A percentile compares a stretch with the other conserved stretches of the same genome.
phyloP scores from a whole-genome alignment of 176 grass and related monocot species.

The Eragrostis curvula region DNA sequence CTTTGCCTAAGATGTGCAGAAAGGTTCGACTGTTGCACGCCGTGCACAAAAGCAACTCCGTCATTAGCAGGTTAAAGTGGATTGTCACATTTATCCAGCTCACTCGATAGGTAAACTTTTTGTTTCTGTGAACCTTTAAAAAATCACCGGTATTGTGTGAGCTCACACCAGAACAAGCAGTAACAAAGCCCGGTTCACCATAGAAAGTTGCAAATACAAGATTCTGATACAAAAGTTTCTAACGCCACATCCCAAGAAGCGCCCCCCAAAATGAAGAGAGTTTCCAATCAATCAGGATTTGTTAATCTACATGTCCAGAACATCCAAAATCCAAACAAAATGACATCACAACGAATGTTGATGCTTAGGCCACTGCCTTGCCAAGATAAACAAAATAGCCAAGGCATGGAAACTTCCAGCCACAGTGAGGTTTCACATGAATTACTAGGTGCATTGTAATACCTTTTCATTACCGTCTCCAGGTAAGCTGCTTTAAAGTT shows the following conservation, averaged over 20 bases:
- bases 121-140: neutral
- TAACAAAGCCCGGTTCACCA: neutral
- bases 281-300: neutral
- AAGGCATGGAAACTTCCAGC: slow-evolving; percentile 28
- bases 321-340: slow-evolving; percentile 26
- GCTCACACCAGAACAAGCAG: neutral
- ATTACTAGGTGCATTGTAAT: neutral
- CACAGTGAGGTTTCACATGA: slow-evolving; percentile 24
- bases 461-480: slow-evolving; percentile 41
- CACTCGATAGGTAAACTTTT: neutral
- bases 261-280: neutral
- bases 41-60: neutral
- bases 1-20: neutral
- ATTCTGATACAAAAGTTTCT: neutral
- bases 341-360: slow-evolving; percentile 1
- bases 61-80: neutral
- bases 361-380: slow-evolving; percentile 19
- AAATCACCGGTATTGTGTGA: neutral
- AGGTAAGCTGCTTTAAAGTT: slow-evolving; percentile 33
- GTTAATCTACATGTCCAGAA: slow-evolving; percentile 18
- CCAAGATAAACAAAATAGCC: slow-evolving; percentile 1
- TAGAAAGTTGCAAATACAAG: neutral
- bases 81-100: neutral
- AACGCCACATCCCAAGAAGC: neutral
- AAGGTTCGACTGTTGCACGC: neutral